Base-by-base conservation (phyloP, 2,329 filamentous ascomycete genomes). In the Penicillium digitatum region DNA sequence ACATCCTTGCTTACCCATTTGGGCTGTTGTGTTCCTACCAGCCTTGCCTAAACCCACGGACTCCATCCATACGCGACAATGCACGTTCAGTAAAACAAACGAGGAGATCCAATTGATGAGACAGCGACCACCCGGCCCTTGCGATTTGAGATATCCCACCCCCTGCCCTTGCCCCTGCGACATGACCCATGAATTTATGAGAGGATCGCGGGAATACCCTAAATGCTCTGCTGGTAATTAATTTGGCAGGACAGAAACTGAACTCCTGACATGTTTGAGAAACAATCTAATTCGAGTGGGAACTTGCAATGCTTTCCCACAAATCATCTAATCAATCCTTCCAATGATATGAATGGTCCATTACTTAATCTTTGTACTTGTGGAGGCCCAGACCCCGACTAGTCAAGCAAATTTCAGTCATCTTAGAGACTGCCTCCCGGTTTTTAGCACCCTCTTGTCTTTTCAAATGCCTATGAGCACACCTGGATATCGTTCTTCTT, bases 171-270 rank as follows among this genome's bases (percentile, higher is more conserved):
- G 34, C 52, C 47, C 29, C 26, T 27, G 48, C 55, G 51, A 58
- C 39, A 48, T 31, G 29, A 16, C n/a, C 35, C 11, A 18, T 29
- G 27, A 27, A 45, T 40, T n/a, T 14, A 39, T 47, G 37, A 44
- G 47, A 24, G 34, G 40, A 50, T 26, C 52, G 38, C 48, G 47
- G 48, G 34, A 46, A 47, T 58, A 34, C 20, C 44, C 47, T 48
- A 34, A 53, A 52, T 56, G 57, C 61, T 57, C 58, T 56, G 46
- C 37, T 16, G 48, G 54, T 61, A 56, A 44, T 57, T 55, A 53
- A 38, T 52, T 53, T 38, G 40, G 51, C 14, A 22, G 26, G 26
- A 51, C 11, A 44, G 18, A 35, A 47, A 24, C 14, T 22, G 14
- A 44, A 20, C 3, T 43, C n/a, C 39, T n/a, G 22, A 14, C 31